These are phyloP conservation scores for Coccinonectria pachysandricola DNA, from an alignment of 2,329 filamentous ascomycete genomes.

Conservation along the genomic window DNA sequence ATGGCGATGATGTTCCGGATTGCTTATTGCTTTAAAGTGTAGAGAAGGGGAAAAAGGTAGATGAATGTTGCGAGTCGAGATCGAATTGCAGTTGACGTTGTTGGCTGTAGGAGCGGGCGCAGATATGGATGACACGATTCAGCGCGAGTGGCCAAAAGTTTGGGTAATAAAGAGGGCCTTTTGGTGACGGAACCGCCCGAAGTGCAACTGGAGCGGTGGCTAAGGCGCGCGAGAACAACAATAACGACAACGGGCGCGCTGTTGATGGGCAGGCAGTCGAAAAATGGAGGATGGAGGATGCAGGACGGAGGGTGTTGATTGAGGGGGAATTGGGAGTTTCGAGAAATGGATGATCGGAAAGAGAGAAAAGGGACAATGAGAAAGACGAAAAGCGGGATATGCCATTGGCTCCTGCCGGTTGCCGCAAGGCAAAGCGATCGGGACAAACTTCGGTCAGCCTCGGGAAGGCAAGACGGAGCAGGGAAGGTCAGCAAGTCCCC, in stretches of 20 bases:
- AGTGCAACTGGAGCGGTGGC: constrained; percentile 1
- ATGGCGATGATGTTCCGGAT: constrained; percentile 33
- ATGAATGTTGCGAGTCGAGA: constrained; percentile 2
- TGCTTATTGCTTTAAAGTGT: too few relatives aligned
- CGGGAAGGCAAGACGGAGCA: constrained; percentile 11
- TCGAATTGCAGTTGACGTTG: constrained; percentile 3
- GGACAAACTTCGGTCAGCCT: constrained; percentile 14
- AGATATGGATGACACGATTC: constrained; percentile 6
- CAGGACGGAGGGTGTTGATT: too few relatives aligned
- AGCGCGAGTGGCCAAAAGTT: constrained; percentile 16
- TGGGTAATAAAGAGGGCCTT: constrained; percentile 7
- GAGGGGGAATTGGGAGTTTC: too few relatives aligned
- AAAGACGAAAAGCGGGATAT: too few relatives aligned
- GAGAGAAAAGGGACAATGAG: too few relatives aligned
- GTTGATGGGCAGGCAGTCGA: too few relatives aligned
- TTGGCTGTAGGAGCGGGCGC: constrained; percentile 3
- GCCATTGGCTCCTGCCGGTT: too few relatives aligned
- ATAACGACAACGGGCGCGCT: too few relatives aligned
- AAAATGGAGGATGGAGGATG: too few relatives aligned
- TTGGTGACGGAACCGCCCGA: constrained; percentile 12
- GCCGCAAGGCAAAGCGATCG: too few relatives aligned
- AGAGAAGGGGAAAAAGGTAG: constrained; percentile 2
- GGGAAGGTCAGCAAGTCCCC: constrained; percentile 1
- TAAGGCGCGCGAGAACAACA: background rate
- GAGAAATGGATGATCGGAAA: too few relatives aligned